Conservation (phyloP, 2,329 filamentous ascomycete genomes). For the Stachybotrys elegans region DNA sequence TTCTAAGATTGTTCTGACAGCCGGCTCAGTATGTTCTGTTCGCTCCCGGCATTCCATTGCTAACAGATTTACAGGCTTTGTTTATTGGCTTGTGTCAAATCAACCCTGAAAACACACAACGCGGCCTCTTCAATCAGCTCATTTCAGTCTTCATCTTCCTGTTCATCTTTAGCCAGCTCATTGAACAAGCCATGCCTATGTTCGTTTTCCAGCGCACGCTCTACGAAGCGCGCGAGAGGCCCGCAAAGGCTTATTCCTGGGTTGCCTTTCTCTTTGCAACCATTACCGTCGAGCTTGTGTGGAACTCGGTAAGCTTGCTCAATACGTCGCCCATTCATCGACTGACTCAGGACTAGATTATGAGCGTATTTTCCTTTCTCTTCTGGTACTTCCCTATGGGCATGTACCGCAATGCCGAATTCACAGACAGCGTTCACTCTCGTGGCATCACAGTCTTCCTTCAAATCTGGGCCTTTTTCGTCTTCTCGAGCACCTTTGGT, state of each 20-base stretch:
- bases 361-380: conserved; percentile 52
- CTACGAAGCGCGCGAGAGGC: conserved; percentile 65
- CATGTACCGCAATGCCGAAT: conserved; percentile 51
- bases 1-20: conserved; percentile 58
- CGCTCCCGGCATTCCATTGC: too few species aligned
- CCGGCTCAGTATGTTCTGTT: conserved; percentile 23
- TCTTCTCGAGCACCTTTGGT: conserved; percentile 61
- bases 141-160: conserved; percentile 68
- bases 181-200: conserved; percentile 64
- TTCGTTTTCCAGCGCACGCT: conserved; percentile 65
- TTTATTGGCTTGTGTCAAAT: conserved; percentile 69
- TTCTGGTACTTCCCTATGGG: conserved; percentile 66
- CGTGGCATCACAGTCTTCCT: conserved; percentile 61
- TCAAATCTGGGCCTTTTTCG: conserved; percentile 55
- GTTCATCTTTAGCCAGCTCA: conserved; percentile 63
- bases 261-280: conserved; percentile 61
- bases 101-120: conserved; percentile 52
- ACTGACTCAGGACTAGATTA: conserved; percentile 15
- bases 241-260: conserved; percentile 65
- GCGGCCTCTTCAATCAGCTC: conserved; percentile 66
- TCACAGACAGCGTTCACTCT: conserved; percentile 36
- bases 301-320: conserved; percentile 59
- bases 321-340: background rate
- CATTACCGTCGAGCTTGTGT: conserved; percentile 58
- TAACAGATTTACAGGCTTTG: conserved; percentile 35